Conservation (phyloP, 1,284 basidiomycete species). For the Leccinum fallax region DNA sequence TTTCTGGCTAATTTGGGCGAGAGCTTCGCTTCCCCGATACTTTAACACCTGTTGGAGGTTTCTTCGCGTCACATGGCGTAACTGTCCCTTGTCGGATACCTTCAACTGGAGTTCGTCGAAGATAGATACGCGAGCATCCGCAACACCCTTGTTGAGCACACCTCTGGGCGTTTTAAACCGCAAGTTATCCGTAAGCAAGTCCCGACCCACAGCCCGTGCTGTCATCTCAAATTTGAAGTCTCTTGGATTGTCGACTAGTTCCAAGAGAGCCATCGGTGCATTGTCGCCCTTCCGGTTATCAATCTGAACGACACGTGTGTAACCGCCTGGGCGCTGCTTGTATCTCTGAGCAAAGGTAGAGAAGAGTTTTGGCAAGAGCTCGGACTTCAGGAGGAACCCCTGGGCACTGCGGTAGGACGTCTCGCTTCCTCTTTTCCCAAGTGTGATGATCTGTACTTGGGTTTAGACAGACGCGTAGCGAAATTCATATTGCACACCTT, state of each 20-base stretch:
- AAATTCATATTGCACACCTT: conserved; percentile 57
- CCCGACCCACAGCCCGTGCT: conserved; percentile 81
- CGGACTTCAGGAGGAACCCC: conserved; percentile 74
- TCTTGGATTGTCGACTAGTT: conserved; percentile 91
- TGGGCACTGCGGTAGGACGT: conserved; percentile 66
- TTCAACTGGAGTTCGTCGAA: conserved; percentile 47
- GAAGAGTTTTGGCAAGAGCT: conserved; percentile 81
- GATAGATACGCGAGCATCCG: conserved; percentile 50
- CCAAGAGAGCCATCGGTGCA: conserved; percentile 89
- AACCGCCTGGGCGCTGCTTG: conserved; percentile 84
- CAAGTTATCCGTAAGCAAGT: conserved; percentile 62
- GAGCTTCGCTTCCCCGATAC: conserved; percentile 50
- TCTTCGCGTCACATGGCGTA: conserved; percentile 65
- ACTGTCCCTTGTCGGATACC: conserved; percentile 42
- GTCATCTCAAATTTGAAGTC: conserved; percentile 89
- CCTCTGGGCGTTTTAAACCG: conserved; percentile 44
- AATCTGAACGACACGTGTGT: conserved; percentile 92
- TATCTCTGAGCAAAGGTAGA: conserved; percentile 83
- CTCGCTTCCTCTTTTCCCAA: conserved; percentile 81
- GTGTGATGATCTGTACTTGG: conserved; percentile 75
- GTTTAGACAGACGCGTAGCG: conserved; percentile 12
- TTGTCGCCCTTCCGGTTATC: conserved; percentile 92
- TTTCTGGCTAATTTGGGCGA: conserved; percentile 46
- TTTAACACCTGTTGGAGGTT: conserved; percentile 70
- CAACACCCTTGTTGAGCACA: conserved; percentile 53